Conservation (phyloP, 192 early-diverging fungal genomes). For the Backusella circina region DNA sequence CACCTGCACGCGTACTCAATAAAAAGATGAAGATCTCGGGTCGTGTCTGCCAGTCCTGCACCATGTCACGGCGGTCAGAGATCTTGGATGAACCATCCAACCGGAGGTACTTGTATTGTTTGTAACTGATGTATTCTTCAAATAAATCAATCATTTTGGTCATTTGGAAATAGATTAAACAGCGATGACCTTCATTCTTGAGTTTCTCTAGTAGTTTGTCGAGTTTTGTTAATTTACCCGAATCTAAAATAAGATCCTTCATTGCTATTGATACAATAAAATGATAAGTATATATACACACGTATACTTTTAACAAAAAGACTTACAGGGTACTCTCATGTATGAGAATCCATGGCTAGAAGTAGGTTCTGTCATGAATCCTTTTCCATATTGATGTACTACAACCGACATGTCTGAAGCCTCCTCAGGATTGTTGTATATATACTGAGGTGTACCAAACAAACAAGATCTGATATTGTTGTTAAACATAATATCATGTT, state of each 20-base stretch:
- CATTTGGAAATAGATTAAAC: slow-evolving; percentile 88
- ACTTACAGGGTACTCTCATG: slow-evolving; percentile 63
- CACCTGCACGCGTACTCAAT: slow-evolving; percentile 82
- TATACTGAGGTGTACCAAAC: slow-evolving; percentile 35
- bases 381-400: slow-evolving; percentile 23
- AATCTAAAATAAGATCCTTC: slow-evolving; percentile 75
- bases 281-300: slow-evolving; percentile 6
- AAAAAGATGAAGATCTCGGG: slow-evolving; percentile 84
- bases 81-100: slow-evolving; percentile 88
- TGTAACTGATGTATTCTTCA: slow-evolving; percentile 83
- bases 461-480: slow-evolving; percentile 32
- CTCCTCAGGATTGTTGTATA: slow-evolving; percentile 14
- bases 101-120: slow-evolving; percentile 84
- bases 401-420: not conserved
- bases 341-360: slow-evolving; percentile 51
- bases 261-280: slow-evolving; percentile 37
- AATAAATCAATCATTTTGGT: slow-evolving; percentile 85
- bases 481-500: slow-evolving; percentile 46
- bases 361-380: slow-evolving; percentile 38
- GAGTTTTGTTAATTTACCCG: slow-evolving; percentile 71
- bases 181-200: slow-evolving; percentile 78
- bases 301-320: too few species aligned
- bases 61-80: slow-evolving; percentile 84
- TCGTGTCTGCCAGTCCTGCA: slow-evolving; percentile 87
- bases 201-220: slow-evolving; percentile 68